Evolutionary conservation across 371 early-diverging fungal genomes (phyloP), one percentile per base, ranked within the genome.

Genomic region (Ecytonucleospora hepatopenaei): DNA sequence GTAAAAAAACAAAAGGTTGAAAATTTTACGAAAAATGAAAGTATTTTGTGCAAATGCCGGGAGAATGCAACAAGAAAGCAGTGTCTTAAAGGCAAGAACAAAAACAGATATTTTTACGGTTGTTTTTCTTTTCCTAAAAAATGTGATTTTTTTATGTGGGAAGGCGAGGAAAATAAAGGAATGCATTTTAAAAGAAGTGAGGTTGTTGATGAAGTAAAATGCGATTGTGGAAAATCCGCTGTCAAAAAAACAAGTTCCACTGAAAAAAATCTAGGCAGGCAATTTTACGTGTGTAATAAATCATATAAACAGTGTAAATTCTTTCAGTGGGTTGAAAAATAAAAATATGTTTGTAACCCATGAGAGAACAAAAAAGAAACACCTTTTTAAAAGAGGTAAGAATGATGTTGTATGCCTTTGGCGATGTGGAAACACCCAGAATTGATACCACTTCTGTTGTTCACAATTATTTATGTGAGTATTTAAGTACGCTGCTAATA

Each of bases 331-430:
- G 65, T 61, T 51, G 73, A 74, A 17, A 51, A 72, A 40, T 54
- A 31, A 40, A 40, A 40, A n/a, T n/a, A n/a, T n/a, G n/a, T 40
- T 40, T 40, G 17, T 17, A 5, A 5, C 40, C 5, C 17, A 51
- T 51, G 53, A 71, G 65, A 46, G 80, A 80, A 21, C 63, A 40
- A 34, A 65, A 65, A 61, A 80, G 71, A 62, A 62, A 63, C 28
- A 60, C 48, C 26, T 78, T 80, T 70, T 57, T 73, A 46, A 72
- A 77, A 60, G 81, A 81, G 85, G 86, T 91, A 54, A 83, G 87
- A 65, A 77, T 84, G 57, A 81, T 96, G 74, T 90, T 96, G 90
- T 94, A 90, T 80, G 94, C 92, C 23, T 92, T 88, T 79, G 97
- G 97, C 23, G 97, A 96, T 79, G 87, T 86, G 16, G 81, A 82